Evolutionary conservation across 2,329 filamentous ascomycete genomes (phyloP).

Genomic region (Stagonosporopsis rhizophila): DNA sequence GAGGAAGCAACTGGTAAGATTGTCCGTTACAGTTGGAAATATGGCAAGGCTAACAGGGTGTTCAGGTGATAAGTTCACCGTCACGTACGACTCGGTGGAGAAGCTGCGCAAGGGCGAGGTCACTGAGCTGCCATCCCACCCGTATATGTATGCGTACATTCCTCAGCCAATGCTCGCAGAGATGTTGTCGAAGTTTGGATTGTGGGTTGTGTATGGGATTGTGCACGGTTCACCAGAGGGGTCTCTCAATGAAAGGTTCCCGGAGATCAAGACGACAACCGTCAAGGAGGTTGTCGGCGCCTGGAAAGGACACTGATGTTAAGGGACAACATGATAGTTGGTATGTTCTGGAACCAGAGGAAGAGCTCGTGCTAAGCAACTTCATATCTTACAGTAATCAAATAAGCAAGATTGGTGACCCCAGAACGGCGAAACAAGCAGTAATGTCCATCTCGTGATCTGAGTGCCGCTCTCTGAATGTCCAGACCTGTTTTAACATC

Average conservation of each 20-base stretch:
- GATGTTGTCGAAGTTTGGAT: slow-evolving; percentile 22
- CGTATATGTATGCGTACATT: slow-evolving; percentile 20
- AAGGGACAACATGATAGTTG: not conserved
- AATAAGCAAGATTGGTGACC: slow-evolving; percentile 12
- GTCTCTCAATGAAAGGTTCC: slow-evolving; percentile 27
- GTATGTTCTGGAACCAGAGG: no score
- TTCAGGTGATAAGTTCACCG: slow-evolving; percentile 36
- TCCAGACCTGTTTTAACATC: slow-evolving; percentile 17
- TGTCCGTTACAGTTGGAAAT: no score
- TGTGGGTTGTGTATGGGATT: slow-evolving; percentile 19
- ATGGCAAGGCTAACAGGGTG: slow-evolving; percentile 13
- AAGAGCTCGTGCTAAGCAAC: not conserved
- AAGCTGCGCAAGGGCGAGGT: slow-evolving; percentile 19
- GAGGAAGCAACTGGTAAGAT: slow-evolving; percentile 45
- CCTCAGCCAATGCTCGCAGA: slow-evolving; percentile 23
- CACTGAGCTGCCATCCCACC: slow-evolving; percentile 28
- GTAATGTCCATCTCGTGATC: slow-evolving; percentile 10
- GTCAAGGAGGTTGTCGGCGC: slow-evolving; percentile 20
- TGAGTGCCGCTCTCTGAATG: not conserved
- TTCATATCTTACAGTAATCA: not conserved
- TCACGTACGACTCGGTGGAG: slow-evolving; percentile 25
- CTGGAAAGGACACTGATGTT: slow-evolving; percentile 14
- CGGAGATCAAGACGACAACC: slow-evolving; percentile 22
- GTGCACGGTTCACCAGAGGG: slow-evolving; percentile 13
- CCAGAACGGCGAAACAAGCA: slow-evolving; percentile 16